Evolutionary conservation across 345 rosid genomes (phyloP), one percentile per base, ranked within the genome.

Genomic region (Dipteronia dyeriana): DNA sequence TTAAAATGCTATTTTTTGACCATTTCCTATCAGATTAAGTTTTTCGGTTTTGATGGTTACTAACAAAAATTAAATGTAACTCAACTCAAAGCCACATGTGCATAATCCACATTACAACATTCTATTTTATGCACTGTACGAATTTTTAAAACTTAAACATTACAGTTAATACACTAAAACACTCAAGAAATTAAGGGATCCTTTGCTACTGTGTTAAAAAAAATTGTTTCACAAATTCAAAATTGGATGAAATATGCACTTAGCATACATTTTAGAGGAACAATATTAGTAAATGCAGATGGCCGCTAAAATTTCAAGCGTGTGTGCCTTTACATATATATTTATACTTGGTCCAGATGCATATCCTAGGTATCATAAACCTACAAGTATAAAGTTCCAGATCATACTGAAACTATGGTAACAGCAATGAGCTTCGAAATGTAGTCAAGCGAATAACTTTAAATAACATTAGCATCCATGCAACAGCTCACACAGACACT

Each of bases 381-480:
- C 65, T 34, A 12, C 20, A 56, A 71, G 14, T 14, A 70, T 26
- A 23, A 70, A 49, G 23, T 51, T 70, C 25, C 34, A n/a, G 3
- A 51, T 29, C 74, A 70, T 26, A 70, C 49, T 53, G 1, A n/a
- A 70, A 70, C 9, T 70, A 12, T n/a, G 29, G 34, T 17, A 9
- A 53, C 17, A 70, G 62, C 29, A 53, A 70, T 53, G 16, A 53
- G 22, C 17, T n/a, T 19, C 49, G 1, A 57, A 56, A 13, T 2
- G 22, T 57, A 29, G 8, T 10, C 25, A 57, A 71, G 47, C 1
- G 23, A 53, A 66, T 26, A 9, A 20, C 29, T 29, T 2, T 12
- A 29, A 51, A 31, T 75, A 60, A 66, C 39, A 16, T 66, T 26
- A 68, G 10, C 60, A 68, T 59, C 38, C 70, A 54, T 29, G 61